Percentiles rank a stretch among this genome's conserved stretches.
These are phyloP conservation scores for Austropuccinia psidii DNA, from an alignment of 1,284 basidiomycete species.

Conservation along the genomic window DNA sequence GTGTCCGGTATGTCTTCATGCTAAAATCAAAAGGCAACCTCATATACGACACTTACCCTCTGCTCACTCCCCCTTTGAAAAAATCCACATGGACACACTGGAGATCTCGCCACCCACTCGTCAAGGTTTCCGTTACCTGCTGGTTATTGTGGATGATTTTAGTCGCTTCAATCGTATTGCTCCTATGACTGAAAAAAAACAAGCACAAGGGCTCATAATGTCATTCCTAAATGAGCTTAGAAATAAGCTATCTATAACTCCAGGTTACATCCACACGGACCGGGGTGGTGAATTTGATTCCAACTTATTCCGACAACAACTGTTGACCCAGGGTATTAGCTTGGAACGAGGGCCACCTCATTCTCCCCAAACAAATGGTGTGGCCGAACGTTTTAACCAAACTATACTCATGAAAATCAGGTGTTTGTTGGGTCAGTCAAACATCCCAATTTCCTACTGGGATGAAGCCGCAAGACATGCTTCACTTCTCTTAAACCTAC, in stretches of 20 bases:
- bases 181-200: background rate
- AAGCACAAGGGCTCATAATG: background rate
- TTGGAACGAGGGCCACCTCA: slow-evolving; percentile 1
- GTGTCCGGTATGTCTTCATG: background rate
- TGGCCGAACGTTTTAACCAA: background rate
- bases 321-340: background rate
- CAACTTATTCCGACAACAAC: background rate
- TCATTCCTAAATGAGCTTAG: background rate
- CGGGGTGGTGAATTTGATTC: background rate
- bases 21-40: background rate
- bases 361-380: background rate
- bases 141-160: slow-evolving; percentile 4
- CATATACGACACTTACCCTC: background rate
- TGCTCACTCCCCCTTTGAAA: background rate
- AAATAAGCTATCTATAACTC: background rate
- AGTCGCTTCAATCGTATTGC: background rate
- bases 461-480: background rate
- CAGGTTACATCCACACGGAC: background rate
- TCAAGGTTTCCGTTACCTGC: background rate
- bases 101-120: background rate
- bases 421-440: background rate
- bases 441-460: background rate
- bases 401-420: background rate
- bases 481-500: background rate
- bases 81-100: background rate